Percentiles rank a stretch among this genome's conserved stretches.
These are phyloP conservation scores for Xylaria grammica DNA, from an alignment of 495 filamentous ascomycete species.

Conservation along the genomic window DNA sequence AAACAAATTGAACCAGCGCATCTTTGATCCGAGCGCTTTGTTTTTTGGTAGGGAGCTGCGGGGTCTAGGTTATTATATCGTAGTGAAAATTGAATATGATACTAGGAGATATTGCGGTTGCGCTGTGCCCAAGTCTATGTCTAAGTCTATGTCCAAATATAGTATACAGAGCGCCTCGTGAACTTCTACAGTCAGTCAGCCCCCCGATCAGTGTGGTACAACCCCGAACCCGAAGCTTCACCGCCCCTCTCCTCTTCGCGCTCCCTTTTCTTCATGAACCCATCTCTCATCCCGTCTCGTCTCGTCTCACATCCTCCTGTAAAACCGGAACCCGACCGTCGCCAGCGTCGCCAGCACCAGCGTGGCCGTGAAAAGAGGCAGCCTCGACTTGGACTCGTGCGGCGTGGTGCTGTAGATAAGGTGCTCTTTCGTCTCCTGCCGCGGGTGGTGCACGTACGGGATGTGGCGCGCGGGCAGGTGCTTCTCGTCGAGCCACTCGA, in stretches of 20 bases:
- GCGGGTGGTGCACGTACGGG: constrained; percentile 9
- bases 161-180: neutral
- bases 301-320: constrained; percentile 7
- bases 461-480: neutral
- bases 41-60: too few species aligned
- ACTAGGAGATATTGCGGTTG: neutral
- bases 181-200: neutral
- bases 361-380: constrained; percentile 8
- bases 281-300: neutral
- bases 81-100: neutral
- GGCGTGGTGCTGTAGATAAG: neutral
- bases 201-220: too few species aligned
- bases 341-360: constrained; percentile 7
- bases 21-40: too few species aligned
- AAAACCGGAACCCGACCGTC: constrained; percentile 6
- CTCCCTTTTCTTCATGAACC: neutral
- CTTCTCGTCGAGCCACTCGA: constrained; percentile 34
- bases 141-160: neutral
- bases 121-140: neutral
- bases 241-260: too few species aligned
- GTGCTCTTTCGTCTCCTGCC: neutral
- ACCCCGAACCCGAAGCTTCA: too few species aligned
- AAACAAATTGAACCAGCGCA: too few species aligned
- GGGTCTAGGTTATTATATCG: too few species aligned
- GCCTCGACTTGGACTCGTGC: neutral